Evolutionary conservation across 805 yeast genomes (phyloP).

Genomic region (Zygosaccharomyces kombuchaensis): DNA sequence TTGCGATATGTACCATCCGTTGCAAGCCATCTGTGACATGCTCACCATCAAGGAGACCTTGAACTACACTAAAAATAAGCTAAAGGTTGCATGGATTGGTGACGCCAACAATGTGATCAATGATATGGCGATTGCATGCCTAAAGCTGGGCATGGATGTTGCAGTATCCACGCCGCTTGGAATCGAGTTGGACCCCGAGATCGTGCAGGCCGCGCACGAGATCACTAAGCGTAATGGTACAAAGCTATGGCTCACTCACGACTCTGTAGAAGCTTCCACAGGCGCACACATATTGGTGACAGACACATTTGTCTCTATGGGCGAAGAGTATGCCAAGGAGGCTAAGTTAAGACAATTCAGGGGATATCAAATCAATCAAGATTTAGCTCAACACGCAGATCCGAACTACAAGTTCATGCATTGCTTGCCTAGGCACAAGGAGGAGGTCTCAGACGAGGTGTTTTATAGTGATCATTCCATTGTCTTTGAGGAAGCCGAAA

Average conservation of each 20-base stretch:
- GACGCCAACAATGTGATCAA: conserved; percentile 95
- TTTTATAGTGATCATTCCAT: conserved; percentile 79
- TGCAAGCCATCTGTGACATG: conserved; percentile 91
- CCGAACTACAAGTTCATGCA: conserved; percentile 93
- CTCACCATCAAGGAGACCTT: conserved; percentile 81
- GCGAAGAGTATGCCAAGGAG: conserved; percentile 78
- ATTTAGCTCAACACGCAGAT: conserved; percentile 54
- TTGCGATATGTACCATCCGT: conserved; percentile 90
- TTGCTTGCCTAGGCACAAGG: conserved; percentile 92
- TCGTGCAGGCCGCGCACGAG: conserved; percentile 50
- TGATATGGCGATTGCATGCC: conserved; percentile 84
- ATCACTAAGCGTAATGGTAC: conserved; percentile 51
- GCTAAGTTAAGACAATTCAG: conserved; percentile 72
- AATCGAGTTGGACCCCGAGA: conserved; percentile 54
- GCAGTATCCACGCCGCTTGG: conserved; percentile 81
- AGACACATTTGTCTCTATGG: conserved; percentile 98
- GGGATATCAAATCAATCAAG: conserved; percentile 78
- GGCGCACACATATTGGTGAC: conserved; percentile 83
- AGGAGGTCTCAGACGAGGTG: conserved; percentile 91
- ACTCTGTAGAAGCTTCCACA: conserved; percentile 69
- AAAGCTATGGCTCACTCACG: conserved; percentile 55
- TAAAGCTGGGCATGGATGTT: conserved; percentile 78
- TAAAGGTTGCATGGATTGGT: conserved; percentile 92
- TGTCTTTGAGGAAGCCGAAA: conserved; percentile 95
- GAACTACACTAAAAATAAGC: conserved; percentile 46